Base-by-base conservation (phyloP, 768 basidiomycete genomes). In the Lactifluus volemus region DNA sequence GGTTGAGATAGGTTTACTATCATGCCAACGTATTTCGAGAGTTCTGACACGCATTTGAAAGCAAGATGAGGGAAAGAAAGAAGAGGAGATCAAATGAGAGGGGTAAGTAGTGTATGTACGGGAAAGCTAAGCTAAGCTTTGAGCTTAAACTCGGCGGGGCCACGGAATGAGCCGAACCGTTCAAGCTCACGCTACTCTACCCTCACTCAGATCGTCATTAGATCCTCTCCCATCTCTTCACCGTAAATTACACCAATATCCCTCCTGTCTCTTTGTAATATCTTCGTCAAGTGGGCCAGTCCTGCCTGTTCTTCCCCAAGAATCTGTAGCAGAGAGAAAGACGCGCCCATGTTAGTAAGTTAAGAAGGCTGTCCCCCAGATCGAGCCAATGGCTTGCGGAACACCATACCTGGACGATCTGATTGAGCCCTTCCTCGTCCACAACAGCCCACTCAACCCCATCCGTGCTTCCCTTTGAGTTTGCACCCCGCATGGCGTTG, bases 1-100 rank as follows among this genome's bases (percentile, higher is more conserved):
- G 15, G 93, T 91, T 48, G 92, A 95, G 73, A 99, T 95, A 49
- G 93, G 93, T 70, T 92, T 92, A 72, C 81, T 85, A 77, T 94
- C 93, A 79, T 97, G 93, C 93, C 93, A 97, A 65, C 94, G 82
- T 70, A 97, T 97, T 77, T 95, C 93, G 49, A 95, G 82, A 4
- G 92, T 92, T 61, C 89, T 82, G 72, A 89, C 90, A 63, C 90
- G 86, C 91, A 94, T 94, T 38, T 14, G 54, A 9, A 32, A 42
- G 49, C 10, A 44, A n/a, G 29, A 29, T n/a, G 49, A n/a, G 52
- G 36, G 53, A 48, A 15, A 38, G 49, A 44, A 45, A 39, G 44
- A 41, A 17, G 49, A 17, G 21, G 25, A 44, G 32, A 39, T 36
- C 25, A 25, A 25, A 25, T 25, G 25, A 25, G 49, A 25, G 25